Evolutionary conservation across 495 filamentous ascomycete species (phyloP).

Genomic region (Daldinia loculata): DNA sequence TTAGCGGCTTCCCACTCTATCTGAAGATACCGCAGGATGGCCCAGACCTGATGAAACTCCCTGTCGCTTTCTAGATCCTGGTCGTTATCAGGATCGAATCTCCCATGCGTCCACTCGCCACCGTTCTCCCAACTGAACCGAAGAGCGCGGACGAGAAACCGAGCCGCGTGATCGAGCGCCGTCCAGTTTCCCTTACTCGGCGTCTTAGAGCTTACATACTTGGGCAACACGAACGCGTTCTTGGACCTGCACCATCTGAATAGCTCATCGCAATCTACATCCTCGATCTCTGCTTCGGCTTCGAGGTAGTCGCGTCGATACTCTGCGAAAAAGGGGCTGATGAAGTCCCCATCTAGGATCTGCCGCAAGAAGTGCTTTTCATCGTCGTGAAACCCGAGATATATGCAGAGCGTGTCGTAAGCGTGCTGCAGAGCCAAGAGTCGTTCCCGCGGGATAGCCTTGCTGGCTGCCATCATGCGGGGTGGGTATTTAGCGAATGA

Average conservation of each 20-base stretch:
- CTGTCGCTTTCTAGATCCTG: slow-evolving; percentile 34
- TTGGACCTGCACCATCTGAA: slow-evolving; percentile 21
- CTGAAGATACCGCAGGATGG: slow-evolving; percentile 41
- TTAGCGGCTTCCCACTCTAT: slow-evolving; percentile 44
- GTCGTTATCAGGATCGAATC: slow-evolving; percentile 36
- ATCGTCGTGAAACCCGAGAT: slow-evolving; percentile 38
- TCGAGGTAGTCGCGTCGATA: slow-evolving; percentile 42
- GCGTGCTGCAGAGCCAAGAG: slow-evolving; percentile 33
- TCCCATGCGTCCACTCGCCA: slow-evolving; percentile 42
- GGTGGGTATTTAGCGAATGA: neutral
- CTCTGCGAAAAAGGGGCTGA: slow-evolving; percentile 41
- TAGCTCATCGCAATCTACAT: slow-evolving; percentile 34
- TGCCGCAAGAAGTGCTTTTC: slow-evolving; percentile 27
- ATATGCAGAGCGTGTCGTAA: slow-evolving; percentile 38
- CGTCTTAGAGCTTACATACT: slow-evolving; percentile 17
- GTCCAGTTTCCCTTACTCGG: slow-evolving; percentile 32
- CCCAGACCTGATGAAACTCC: slow-evolving; percentile 44
- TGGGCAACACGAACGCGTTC: slow-evolving; percentile 28
- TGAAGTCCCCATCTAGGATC: slow-evolving; percentile 35
- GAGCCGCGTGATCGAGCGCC: slow-evolving; percentile 37
- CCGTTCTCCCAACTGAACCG: slow-evolving; percentile 42
- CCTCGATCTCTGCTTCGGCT: slow-evolving; percentile 1
- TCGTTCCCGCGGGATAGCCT: slow-evolving; percentile 34
- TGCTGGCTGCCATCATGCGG: slow-evolving; percentile 12
- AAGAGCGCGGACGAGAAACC: slow-evolving; percentile 39